phyloP scores from a whole-genome alignment of 495 filamentous ascomycete species.

The Daldinia grandis region DNA sequence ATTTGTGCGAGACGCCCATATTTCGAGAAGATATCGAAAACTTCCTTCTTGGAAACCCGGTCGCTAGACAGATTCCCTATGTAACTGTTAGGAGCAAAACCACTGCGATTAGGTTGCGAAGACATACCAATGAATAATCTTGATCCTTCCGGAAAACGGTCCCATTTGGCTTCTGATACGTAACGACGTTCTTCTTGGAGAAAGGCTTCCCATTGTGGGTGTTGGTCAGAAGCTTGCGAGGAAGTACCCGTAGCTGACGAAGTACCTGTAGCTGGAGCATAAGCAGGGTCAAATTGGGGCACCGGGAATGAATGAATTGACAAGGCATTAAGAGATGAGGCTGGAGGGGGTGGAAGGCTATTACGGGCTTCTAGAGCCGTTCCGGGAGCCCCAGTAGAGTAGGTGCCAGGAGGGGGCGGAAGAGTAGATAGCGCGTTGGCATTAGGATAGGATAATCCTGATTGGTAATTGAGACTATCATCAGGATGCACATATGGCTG shows the following conservation, averaged over 20 bases:
- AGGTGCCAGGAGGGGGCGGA: conserved; percentile 53
- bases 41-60: conserved; percentile 89
- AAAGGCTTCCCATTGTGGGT: conserved; percentile 85
- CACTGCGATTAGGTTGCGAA: neutral
- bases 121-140: conserved; percentile 90
- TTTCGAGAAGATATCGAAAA: conserved; percentile 86
- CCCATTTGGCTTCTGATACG: conserved; percentile 91
- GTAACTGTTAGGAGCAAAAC: conserved; percentile 17
- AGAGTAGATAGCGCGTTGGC: conserved; percentile 55
- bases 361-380: conserved; percentile 60
- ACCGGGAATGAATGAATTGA: conserved; percentile 33
- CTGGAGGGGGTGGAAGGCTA: conserved; percentile 67
- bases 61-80: conserved; percentile 93
- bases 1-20: conserved; percentile 93
- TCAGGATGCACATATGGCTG: conserved; percentile 33
- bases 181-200: conserved; percentile 79
- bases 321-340: conserved; percentile 57
- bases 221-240: conserved; percentile 62
- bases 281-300: conserved; percentile 36
- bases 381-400: conserved; percentile 62
- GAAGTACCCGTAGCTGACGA: conserved; percentile 15
- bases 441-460: conserved; percentile 33
- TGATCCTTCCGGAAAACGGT: conserved; percentile 85
- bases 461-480: conserved; percentile 41
- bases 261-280: conserved; percentile 25